Percentiles rank a stretch among this genome's conserved stretches.
Conservation (phyloP, 768 basidiomycete species). For the Pulveroboletus sp. region DNA sequence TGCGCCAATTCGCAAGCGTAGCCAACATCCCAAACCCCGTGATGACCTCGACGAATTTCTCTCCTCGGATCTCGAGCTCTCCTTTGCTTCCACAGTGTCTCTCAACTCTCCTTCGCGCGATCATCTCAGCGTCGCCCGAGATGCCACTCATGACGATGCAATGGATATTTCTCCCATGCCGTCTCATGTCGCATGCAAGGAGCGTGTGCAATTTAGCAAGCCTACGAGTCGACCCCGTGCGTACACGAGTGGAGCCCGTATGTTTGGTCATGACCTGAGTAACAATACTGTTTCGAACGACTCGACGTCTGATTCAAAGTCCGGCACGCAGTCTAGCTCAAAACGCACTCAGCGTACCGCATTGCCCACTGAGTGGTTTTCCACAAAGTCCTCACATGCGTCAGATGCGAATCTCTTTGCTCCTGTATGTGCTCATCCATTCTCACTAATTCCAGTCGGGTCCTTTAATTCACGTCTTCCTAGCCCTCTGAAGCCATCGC, state of each 20-base stretch:
- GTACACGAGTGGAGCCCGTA: slow-evolving; percentile 57
- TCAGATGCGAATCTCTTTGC: slow-evolving; percentile 28
- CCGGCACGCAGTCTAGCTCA: slow-evolving; percentile 35
- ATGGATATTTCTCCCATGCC: slow-evolving; percentile 83
- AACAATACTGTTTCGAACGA: slow-evolving; percentile 41
- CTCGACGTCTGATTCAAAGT: slow-evolving; percentile 24
- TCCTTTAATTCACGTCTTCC: slow-evolving; percentile 12
- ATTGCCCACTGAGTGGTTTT: slow-evolving; percentile 60
- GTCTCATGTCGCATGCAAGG: slow-evolving; percentile 24
- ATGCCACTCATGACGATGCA: slow-evolving; percentile 49
- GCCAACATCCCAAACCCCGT: slow-evolving; percentile 38
- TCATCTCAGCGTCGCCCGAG: slow-evolving; percentile 41
- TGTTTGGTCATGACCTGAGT: slow-evolving; percentile 73
- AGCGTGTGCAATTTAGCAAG: slow-evolving; percentile 28
- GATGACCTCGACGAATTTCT: slow-evolving; percentile 63
- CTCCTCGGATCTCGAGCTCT: slow-evolving; percentile 74
- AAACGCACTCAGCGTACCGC: slow-evolving; percentile 61
- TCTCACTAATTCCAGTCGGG: neutral
- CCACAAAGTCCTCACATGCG: slow-evolving; percentile 21
- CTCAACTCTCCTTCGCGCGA: slow-evolving; percentile 64
- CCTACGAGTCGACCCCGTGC: slow-evolving; percentile 52
- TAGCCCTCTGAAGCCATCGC: slow-evolving; percentile 38
- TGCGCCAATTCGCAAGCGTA: slow-evolving; percentile 46
- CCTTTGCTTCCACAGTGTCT: slow-evolving; percentile 81
- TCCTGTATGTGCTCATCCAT: slow-evolving; percentile 20